Conservation (phyloP, 2,329 filamentous ascomycete species). For the Leptographium galeiforme region DNA sequence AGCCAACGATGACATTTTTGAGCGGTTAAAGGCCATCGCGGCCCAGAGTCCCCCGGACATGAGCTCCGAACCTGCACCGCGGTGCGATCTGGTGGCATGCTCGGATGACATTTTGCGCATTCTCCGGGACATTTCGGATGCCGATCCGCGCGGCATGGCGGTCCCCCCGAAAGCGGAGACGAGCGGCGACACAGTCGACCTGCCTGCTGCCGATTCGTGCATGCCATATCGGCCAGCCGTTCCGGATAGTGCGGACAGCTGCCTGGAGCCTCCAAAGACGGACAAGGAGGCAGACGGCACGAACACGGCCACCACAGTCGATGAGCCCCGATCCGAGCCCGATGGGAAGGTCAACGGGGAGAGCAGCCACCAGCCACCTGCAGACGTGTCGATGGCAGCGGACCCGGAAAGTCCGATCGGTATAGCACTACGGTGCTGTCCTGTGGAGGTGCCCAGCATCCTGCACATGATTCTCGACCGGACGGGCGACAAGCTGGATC, state of each 20-base stretch:
- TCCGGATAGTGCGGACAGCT: neutral
- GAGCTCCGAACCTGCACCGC: neutral
- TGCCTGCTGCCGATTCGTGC: neutral
- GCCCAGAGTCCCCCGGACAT: neutral
- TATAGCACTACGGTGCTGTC: constrained; percentile 5
- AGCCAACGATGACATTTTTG: neutral
- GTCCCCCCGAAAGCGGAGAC: neutral
- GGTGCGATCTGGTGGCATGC: neutral
- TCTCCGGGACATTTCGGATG: neutral
- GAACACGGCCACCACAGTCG: neutral
- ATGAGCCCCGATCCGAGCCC: neutral
- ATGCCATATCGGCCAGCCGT: neutral
- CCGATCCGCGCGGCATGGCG: neutral
- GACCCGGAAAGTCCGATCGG: neutral
- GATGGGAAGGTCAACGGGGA: neutral
- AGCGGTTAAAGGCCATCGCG: neutral
- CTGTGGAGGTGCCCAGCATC: constrained; percentile 8
- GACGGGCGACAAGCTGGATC: constrained; percentile 4
- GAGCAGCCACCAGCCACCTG: neutral
- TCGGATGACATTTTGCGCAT: neutral
- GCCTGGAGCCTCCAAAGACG: neutral
- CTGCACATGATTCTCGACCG: constrained; percentile 9
- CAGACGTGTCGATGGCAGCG: neutral
- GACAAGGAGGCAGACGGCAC: neutral
- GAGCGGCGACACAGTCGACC: neutral